Evolutionary conservation across 306 rosid species (phyloP).

Genomic region (Quercus variabilis): DNA sequence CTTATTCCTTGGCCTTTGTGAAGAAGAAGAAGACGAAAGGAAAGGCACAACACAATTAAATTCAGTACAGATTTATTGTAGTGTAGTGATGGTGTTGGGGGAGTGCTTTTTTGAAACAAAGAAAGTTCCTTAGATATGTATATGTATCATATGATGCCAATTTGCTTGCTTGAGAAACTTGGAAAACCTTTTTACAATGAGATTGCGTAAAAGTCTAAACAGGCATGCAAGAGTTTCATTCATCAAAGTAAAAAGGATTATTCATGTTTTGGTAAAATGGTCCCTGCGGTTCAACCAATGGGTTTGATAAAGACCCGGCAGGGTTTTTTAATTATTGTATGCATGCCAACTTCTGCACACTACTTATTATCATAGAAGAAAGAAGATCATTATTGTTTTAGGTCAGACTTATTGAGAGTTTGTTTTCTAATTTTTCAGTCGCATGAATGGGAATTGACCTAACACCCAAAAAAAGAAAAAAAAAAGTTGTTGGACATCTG

Average conservation of each 20-base stretch:
- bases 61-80: neutral
- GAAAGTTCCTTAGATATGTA: neutral
- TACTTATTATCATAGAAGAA: neutral
- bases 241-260: conserved; percentile 7
- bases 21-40: conserved; percentile 11
- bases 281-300: conserved; percentile 25
- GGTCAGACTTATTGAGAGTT: neutral
- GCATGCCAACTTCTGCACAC: conserved; percentile 18
- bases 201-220: conserved; percentile 28
- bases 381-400: neutral
- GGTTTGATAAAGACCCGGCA: conserved; percentile 15
- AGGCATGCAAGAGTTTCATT: conserved; percentile 19
- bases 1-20: conserved; percentile 15
- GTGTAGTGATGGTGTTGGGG: neutral
- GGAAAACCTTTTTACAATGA: conserved; percentile 6
- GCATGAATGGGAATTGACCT: too few species aligned
- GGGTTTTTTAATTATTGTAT: neutral
- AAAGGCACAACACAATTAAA: conserved; percentile 6
- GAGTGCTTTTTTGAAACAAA: conserved; percentile 2
- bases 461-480: too few species aligned
- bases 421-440: too few species aligned
- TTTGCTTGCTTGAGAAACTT: conserved; percentile 40
- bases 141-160: conserved; percentile 5
- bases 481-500: too few species aligned
- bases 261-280: conserved; percentile 19